These are phyloP conservation scores for Amanita exitialis DNA, from an alignment of 768 basidiomycete genomes.

Conservation along the genomic window DNA sequence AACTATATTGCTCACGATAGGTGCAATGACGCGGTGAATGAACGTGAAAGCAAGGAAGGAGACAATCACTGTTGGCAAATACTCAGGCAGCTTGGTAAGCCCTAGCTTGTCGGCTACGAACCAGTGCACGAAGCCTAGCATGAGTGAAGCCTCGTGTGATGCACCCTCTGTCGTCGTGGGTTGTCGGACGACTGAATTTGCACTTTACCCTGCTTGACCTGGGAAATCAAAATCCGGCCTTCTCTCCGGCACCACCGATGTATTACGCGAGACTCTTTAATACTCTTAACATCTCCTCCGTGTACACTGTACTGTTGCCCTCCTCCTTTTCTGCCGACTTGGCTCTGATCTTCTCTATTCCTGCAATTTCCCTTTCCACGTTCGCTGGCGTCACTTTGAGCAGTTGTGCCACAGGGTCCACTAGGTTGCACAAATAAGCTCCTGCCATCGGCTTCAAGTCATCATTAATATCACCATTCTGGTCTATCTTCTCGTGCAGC, in stretches of 20 bases:
- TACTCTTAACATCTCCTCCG: slow-evolving; percentile 1
- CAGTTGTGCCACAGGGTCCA: slow-evolving; percentile 28
- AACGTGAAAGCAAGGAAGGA: slow-evolving; percentile 48
- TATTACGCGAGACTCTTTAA: neutral
- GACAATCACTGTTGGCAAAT: slow-evolving; percentile 43
- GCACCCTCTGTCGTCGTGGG: neutral
- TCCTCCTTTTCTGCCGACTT: slow-evolving; percentile 30
- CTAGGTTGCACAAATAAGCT: slow-evolving; percentile 19
- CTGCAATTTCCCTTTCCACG: slow-evolving; percentile 40
- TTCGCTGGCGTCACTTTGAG: slow-evolving; percentile 38
- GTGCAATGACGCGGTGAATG: slow-evolving; percentile 50
- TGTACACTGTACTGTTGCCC: slow-evolving; percentile 4
- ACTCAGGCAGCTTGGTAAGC: slow-evolving; percentile 43
- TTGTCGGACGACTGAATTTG: no score
- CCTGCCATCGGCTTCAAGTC: slow-evolving; percentile 5
- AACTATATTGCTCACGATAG: slow-evolving; percentile 34
- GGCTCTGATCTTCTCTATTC: slow-evolving; percentile 39
- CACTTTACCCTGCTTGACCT: neutral
- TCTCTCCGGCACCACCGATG: neutral
- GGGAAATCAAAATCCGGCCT: neutral
- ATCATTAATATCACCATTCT: slow-evolving; percentile 30
- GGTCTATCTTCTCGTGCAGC: slow-evolving; percentile 32
- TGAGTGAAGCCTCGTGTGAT: neutral
- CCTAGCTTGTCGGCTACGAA: slow-evolving; percentile 24
- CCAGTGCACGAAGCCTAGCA: slow-evolving; percentile 1